Evolutionary conservation across 345 rosid genomes (phyloP).

Genomic region (Hibiscus tridactylites): DNA sequence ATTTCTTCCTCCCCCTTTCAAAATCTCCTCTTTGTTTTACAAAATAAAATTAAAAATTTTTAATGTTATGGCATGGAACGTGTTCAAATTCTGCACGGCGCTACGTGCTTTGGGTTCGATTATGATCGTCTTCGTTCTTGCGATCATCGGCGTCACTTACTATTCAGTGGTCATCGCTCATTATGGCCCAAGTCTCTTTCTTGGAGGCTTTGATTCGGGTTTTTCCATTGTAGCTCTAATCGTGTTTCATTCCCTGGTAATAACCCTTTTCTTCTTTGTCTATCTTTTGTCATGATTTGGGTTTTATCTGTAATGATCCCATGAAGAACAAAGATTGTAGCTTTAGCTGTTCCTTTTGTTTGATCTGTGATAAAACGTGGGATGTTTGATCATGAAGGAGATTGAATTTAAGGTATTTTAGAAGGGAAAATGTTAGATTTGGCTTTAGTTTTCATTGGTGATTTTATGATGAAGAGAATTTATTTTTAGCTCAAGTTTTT

Average conservation of each 20-base stretch:
- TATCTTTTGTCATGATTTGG: background rate
- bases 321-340: background rate
- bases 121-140: slow-evolving; percentile 60
- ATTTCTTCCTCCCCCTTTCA: background rate
- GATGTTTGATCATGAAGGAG: background rate
- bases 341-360: background rate
- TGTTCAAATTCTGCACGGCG: slow-evolving; percentile 68
- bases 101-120: slow-evolving; percentile 73
- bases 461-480: no score
- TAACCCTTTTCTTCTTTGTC: background rate
- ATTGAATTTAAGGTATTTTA: background rate
- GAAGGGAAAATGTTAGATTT: background rate
- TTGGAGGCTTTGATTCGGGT: slow-evolving; percentile 47
- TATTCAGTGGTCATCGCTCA: slow-evolving; percentile 47
- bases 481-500: no score
- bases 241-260: slow-evolving; percentile 58
- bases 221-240: slow-evolving; percentile 33
- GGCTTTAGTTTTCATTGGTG: background rate
- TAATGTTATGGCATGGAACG: slow-evolving; percentile 56
- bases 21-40: background rate
- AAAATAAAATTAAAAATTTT: background rate
- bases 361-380: background rate
- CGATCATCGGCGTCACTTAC: slow-evolving; percentile 54
- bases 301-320: background rate
- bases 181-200: slow-evolving; percentile 61